These are phyloP conservation scores for Colletotrichum tofieldiae DNA, from an alignment of 2,329 filamentous ascomycete species.

Conservation along the genomic window DNA sequence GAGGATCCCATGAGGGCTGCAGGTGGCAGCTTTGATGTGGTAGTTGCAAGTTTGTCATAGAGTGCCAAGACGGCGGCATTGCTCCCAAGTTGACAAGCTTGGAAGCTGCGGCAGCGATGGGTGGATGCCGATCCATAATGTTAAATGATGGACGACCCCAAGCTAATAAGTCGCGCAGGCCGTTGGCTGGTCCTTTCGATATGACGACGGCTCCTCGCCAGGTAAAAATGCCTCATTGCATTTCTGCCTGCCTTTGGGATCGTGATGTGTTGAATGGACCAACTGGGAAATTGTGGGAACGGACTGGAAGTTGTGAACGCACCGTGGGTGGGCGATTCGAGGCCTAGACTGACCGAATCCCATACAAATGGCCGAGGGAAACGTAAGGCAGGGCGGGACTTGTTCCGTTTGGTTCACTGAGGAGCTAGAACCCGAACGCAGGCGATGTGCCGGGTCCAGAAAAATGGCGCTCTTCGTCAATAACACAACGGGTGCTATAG, in stretches of 20 bases:
- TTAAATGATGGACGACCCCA: conserved; percentile 29
- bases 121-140: conserved; percentile 35
- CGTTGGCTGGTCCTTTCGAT: not conserved
- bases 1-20: conserved; percentile 22
- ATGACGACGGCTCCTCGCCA: not conserved
- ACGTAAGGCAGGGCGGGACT: conserved; percentile 17
- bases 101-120: conserved; percentile 13
- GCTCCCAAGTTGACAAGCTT: conserved; percentile 21
- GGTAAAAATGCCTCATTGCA: conserved; percentile 30
- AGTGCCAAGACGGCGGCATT: conserved; percentile 27
- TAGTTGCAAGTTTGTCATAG: conserved; percentile 27
- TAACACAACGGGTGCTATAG: not conserved
- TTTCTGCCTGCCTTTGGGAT: not conserved
- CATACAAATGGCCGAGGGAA: conserved; percentile 14
- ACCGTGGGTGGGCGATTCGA: conserved; percentile 17
- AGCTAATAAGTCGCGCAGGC: conserved; percentile 21
- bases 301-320: not conserved
- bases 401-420: conserved; percentile 22
- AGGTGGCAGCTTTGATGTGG: conserved; percentile 19
- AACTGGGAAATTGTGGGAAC: conserved; percentile 23
- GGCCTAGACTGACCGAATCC: conserved; percentile 31
- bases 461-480: not conserved
- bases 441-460: conserved; percentile 4
- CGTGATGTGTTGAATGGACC: conserved; percentile 20
- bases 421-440: conserved; percentile 2